A percentile compares a stretch with the other conserved stretches of the same genome.
Evolutionary conservation across 2,329 filamentous ascomycete species (phyloP).

Genomic region (Truncatella angustata): DNA sequence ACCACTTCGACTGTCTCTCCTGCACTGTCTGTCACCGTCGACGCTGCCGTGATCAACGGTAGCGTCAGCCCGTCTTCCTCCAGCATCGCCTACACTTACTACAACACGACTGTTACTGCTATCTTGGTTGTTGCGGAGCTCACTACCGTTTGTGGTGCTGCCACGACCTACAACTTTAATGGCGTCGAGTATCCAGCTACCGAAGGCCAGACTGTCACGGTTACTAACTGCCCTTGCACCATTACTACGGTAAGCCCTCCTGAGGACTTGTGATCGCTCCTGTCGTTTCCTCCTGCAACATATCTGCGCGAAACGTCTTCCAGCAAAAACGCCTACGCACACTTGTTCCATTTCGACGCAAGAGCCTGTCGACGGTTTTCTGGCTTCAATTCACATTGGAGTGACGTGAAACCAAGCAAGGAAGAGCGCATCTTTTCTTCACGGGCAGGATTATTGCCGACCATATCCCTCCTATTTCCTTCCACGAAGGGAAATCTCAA

Average conservation of each 20-base stretch:
- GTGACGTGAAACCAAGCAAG: too few species aligned
- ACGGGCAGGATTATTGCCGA: too few species aligned
- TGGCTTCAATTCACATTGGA: too few species aligned
- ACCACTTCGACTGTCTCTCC: neutral
- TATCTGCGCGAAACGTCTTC: neutral
- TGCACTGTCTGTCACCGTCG: neutral
- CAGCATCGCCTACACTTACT: slow-evolving; percentile 21
- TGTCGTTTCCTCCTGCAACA: neutral
- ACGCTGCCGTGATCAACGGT: slow-evolving; percentile 9
- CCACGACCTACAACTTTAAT: slow-evolving; percentile 51
- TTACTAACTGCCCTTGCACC: slow-evolving; percentile 55
- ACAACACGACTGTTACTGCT: slow-evolving; percentile 24
- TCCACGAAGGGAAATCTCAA: neutral
- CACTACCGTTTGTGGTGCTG: slow-evolving; percentile 38
- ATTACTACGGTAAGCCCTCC: slow-evolving; percentile 26
- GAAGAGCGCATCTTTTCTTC: too few species aligned
- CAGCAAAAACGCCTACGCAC: neutral
- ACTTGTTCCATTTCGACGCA: too few species aligned
- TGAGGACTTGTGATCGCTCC: neutral
- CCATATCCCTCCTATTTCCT: neutral
- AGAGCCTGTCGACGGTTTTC: too few species aligned
- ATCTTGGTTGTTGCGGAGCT: slow-evolving; percentile 21
- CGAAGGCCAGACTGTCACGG: slow-evolving; percentile 52
- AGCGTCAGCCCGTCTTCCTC: slow-evolving; percentile 6
- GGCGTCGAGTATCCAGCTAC: slow-evolving; percentile 53